These are phyloP conservation scores for Kwoniella shandongensis DNA, from an alignment of 768 basidiomycete species.

Conservation along the genomic window DNA sequence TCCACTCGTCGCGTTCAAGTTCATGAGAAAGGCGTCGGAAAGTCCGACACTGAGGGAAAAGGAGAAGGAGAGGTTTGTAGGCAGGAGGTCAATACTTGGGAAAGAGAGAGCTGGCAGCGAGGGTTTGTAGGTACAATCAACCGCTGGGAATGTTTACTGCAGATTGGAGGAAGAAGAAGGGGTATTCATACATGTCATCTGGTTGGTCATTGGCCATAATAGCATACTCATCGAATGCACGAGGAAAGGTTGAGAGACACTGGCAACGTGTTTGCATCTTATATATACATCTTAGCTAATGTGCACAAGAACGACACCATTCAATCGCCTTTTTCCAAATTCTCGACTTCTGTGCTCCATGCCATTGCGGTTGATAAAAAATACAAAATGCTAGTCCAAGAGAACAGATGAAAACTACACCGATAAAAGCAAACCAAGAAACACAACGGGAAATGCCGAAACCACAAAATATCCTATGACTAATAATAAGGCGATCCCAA, in stretches of 20 bases:
- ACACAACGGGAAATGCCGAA: not conserved
- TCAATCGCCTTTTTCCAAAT: not conserved
- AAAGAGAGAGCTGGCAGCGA: conserved; percentile 3
- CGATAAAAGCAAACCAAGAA: too few species aligned
- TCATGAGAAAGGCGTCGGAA: conserved; percentile 68
- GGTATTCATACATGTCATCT: too few species aligned
- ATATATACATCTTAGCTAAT: too few species aligned
- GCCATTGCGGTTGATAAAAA: too few species aligned
- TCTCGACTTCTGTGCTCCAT: not conserved
- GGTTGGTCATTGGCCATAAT: too few species aligned
- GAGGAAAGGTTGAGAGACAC: too few species aligned
- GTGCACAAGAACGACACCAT: not conserved
- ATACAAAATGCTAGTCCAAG: not conserved
- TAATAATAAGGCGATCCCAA: conserved; percentile 19
- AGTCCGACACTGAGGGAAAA: conserved; percentile 36
- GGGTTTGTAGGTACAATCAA: not conserved
- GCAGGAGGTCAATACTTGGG: conserved; percentile 30
- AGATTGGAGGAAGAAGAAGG: too few species aligned
- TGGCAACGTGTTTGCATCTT: too few species aligned
- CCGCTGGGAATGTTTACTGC: too few species aligned
- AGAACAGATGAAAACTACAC: too few species aligned
- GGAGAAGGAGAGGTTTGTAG: conserved; percentile 35
- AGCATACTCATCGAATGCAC: too few species aligned
- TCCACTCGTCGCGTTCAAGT: conserved; percentile 70
- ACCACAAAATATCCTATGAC: not conserved